Evolutionary conservation across 2,329 filamentous ascomycete genomes (phyloP).

Genomic region (Apiospora arundinis): DNA sequence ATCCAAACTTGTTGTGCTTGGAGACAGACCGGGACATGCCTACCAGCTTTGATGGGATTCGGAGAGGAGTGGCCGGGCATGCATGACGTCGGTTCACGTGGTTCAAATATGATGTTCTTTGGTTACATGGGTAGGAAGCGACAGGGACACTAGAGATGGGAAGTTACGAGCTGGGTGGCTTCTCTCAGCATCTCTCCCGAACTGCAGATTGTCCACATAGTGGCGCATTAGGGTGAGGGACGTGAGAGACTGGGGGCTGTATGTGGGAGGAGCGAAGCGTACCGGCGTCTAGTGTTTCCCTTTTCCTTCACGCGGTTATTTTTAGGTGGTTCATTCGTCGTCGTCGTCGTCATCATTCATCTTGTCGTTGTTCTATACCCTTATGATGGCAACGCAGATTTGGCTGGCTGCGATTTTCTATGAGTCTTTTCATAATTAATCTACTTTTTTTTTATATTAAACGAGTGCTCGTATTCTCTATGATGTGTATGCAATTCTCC

Average conservation of each 20-base stretch:
- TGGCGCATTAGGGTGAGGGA: neutral
- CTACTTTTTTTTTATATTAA: neutral
- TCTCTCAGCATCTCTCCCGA: neutral
- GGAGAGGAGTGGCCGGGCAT: neutral
- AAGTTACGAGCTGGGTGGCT: neutral
- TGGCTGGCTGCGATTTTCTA: neutral
- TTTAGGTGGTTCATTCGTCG: neutral
- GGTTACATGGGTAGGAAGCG: neutral
- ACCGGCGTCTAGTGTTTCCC: conserved; percentile 13
- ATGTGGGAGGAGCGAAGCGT: conserved; percentile 5
- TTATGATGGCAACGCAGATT: conserved; percentile 3
- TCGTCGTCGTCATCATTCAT: neutral
- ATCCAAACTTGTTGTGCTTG: neutral
- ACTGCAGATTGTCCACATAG: neutral
- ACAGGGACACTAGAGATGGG: neutral
- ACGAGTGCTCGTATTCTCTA: neutral
- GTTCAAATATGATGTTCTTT: neutral
- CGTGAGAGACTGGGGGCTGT: neutral
- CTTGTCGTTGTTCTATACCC: conserved; percentile 17
- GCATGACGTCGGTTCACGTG: neutral
- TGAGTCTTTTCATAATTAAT: conserved; percentile 9
- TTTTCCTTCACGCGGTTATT: neutral
- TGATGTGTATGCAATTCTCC: neutral
- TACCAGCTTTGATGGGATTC: neutral
- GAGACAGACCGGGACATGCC: conserved; percentile 11